Evolutionary conservation across 192 early-diverging fungal genomes (phyloP), one percentile per base, ranked within the genome.

Genomic region (Coemansia sp.): DNA sequence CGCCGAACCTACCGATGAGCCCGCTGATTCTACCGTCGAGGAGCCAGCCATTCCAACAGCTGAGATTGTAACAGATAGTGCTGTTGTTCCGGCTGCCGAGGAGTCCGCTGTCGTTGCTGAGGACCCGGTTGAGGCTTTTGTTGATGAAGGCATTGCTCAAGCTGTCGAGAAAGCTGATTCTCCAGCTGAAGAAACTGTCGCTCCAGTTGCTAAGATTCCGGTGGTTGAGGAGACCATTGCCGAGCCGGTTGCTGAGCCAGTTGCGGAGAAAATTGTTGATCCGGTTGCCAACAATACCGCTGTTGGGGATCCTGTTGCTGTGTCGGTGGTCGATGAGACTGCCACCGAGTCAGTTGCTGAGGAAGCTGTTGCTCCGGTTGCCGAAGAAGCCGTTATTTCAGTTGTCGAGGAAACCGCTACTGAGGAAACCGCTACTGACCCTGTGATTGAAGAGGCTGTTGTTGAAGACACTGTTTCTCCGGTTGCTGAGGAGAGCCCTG

Each of bases 241-340:
- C 8, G 40, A 42, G 40, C 1, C 40, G 5, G 31, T 34, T 34
- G 6, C 31, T 34, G 40, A 4, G 2, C 4, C 25, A 4, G 18
- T 28, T 65, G 54, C 38, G 12, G 53, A 56, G 8, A 18, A 28
- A 6, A n/a, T 23, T 18, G 24, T 24, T 18, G 24, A 12, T 7
- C 7, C 17, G 7, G 53, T 23, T 9, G 34, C 4, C 0, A 18
- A 18, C 1, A 38, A 40, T 10, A 15, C 38, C 14, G 38, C 38
- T 12, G 38, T 26, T 14, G 67, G 20, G 12, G 58, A 64, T 2
- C 9, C 37, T 4, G 18, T 26, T 58, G 48, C 36, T 50, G 44
- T 18, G 53, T n/a, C n/a, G 34, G 48, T 20, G 57, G 56, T 23
- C 18, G 63, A 57, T 21, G 38, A 37, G 4, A 17, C 56, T 28